Percentiles rank a stretch among this genome's conserved stretches.
These are phyloP conservation scores for Aspergillus incahuasiensis DNA, from an alignment of 495 filamentous ascomycete species.

Conservation along the genomic window DNA sequence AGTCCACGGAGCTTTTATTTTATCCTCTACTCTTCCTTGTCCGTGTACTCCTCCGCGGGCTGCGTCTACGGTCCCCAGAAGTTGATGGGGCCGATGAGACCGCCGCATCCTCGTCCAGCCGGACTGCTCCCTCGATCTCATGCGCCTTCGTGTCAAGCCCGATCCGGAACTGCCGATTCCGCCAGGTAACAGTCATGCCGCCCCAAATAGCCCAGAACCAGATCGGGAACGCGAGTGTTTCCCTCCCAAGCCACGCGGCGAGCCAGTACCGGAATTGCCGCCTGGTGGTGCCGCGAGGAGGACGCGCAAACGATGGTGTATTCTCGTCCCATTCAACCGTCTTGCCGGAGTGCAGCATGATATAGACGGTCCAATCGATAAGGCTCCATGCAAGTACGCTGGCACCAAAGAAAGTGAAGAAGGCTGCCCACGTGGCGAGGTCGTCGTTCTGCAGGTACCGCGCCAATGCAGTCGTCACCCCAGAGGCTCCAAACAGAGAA, in stretches of 20 bases:
- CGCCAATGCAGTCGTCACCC: constrained; percentile 62
- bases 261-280: constrained; percentile 68
- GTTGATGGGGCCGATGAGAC: not conserved
- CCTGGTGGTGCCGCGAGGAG: constrained; percentile 27
- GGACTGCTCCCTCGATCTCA: constrained; percentile 31
- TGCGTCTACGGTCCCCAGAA: constrained; percentile 4
- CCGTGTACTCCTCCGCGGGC: constrained; percentile 22
- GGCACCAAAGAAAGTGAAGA: constrained; percentile 59
- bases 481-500: constrained; percentile 73
- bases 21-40: constrained; percentile 12
- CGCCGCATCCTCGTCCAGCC: not conserved
- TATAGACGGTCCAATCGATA: constrained; percentile 69
- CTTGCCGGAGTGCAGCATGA: constrained; percentile 62
- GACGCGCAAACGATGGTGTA: constrained; percentile 67
- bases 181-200: constrained; percentile 80
- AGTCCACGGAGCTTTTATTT: not conserved
- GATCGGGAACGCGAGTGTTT: constrained; percentile 76
- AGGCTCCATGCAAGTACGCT: constrained; percentile 66
- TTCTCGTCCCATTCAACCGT: constrained; percentile 68
- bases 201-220: constrained; percentile 83
- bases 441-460: constrained; percentile 47
- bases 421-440: constrained; percentile 61
- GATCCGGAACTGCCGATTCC: constrained; percentile 77
- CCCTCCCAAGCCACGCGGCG: constrained; percentile 78
- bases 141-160: constrained; percentile 74